Conservation (phyloP, 768 basidiomycete species). For the Mycena vitilis region DNA sequence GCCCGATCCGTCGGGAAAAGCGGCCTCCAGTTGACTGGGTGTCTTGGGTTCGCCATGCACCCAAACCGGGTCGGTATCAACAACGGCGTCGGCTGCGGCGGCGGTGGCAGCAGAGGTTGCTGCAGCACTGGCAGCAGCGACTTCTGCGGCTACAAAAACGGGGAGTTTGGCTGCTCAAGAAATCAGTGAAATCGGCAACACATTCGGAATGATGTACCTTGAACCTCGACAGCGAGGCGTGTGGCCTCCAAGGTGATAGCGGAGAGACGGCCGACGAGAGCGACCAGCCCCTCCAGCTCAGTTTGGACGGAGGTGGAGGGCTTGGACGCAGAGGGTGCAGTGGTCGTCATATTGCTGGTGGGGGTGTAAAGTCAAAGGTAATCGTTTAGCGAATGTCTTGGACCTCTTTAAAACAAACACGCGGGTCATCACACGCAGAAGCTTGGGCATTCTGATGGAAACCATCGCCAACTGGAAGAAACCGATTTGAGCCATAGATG, state of each 20-base stretch:
- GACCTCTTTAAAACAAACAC: neutral
- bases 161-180: no score
- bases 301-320: neutral
- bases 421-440: no score
- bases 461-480: no score
- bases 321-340: neutral
- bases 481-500: no score
- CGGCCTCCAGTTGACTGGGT: neutral
- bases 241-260: neutral
- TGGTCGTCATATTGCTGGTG: no score
- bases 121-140: no score
- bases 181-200: no score
- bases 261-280: neutral
- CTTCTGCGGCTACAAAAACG: no score
- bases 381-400: neutral
- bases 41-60: neutral
- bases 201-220: neutral
- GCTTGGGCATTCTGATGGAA: no score
- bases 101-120: no score
- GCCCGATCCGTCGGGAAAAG: neutral
- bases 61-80: no score
- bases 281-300: conserved; percentile 6
- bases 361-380: no score
- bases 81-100: neutral
- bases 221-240: conserved; percentile 6